These are phyloP conservation scores for Colletotrichum noveboracense DNA, from an alignment of 2,329 filamentous ascomycete species.

Conservation along the genomic window DNA sequence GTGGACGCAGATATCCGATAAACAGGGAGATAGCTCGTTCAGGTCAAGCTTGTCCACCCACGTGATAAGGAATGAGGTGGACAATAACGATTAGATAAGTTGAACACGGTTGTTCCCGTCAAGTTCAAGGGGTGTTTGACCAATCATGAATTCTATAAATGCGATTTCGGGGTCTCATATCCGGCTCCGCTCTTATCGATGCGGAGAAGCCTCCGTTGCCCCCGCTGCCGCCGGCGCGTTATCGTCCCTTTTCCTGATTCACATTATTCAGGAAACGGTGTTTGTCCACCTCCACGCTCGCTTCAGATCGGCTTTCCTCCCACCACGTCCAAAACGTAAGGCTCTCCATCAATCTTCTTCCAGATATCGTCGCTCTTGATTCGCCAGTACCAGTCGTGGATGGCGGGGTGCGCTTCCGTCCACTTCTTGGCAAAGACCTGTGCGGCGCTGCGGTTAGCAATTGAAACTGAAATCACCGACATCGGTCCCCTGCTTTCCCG, in stretches of 20 bases:
- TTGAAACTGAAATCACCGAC: not conserved
- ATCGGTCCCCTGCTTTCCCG: not conserved
- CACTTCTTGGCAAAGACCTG: conserved; percentile 13
- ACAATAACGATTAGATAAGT: not conserved
- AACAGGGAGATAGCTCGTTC: not conserved
- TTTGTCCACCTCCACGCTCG: not conserved
- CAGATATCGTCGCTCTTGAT: conserved; percentile 14
- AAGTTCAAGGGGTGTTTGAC: not conserved
- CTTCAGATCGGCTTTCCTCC: conserved; percentile 14
- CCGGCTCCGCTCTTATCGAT: not conserved
- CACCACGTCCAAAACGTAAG: conserved; percentile 3
- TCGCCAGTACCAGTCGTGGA: conserved; percentile 8
- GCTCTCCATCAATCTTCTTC: conserved; percentile 12
- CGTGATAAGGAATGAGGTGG: not conserved
- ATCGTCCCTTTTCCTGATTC: not conserved
- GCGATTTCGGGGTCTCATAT: not conserved
- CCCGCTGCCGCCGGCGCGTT: not conserved
- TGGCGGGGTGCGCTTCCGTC: not conserved
- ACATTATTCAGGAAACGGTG: not conserved
- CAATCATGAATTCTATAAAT: not conserved
- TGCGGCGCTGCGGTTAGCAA: not conserved
- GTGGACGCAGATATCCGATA: not conserved
- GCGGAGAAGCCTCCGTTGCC: not conserved
- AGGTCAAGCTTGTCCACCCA: conserved; percentile 9
- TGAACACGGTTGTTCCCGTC: not conserved